Evolutionary conservation across 805 yeast genomes (phyloP), one percentile per base, ranked within the genome.

Genomic region (Saccharomycopsis vini): DNA sequence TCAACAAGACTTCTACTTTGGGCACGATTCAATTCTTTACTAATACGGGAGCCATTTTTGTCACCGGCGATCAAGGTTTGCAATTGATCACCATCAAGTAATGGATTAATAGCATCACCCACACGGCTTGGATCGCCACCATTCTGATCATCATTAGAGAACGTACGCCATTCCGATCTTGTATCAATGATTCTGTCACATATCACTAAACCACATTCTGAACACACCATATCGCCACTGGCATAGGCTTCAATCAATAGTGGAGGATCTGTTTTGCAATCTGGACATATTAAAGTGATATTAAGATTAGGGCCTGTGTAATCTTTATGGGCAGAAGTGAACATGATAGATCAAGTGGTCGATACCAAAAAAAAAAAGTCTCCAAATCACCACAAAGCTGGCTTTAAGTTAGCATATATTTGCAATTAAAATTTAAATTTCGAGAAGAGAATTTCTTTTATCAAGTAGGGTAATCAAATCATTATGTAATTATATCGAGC

Each of bases 81-180:
- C 44, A 90, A 77, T 62, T 89, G 94, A 54, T 84, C 90, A 18
- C 94, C 83, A 57, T 89, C 97, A 53, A 92, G 71, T 43, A 89
- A 67, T 7, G 97, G 96, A 59, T 89, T 89, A 15, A 88, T 80
- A 4, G 97, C 97, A 59, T 89, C 97, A 62, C 98, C 98, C 51
- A 90, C 98, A 84, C 98, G 97, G 52, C 92, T 81, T 3, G 98
- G 98, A 61, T 90, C 98, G 62, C 88, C 97, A 55, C 95, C 95
- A 54, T 90, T 92, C 62, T 90, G 97, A 62, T 90, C 98, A 61
- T 90, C 98, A 59, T 92, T 92, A 47, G 94, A 81, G 62, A 90
- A 90, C 2, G 98, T 92, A 69, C 98, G 84, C 98, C 98, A 90
- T 69, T 90, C 98, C 1, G 96, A 86, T 53, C 97, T 72, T 3